Percentiles rank a stretch among this genome's conserved stretches.
These are phyloP conservation scores for Trametopsis cervina DNA, from an alignment of 768 basidiomycete species.

Conservation along the genomic window DNA sequence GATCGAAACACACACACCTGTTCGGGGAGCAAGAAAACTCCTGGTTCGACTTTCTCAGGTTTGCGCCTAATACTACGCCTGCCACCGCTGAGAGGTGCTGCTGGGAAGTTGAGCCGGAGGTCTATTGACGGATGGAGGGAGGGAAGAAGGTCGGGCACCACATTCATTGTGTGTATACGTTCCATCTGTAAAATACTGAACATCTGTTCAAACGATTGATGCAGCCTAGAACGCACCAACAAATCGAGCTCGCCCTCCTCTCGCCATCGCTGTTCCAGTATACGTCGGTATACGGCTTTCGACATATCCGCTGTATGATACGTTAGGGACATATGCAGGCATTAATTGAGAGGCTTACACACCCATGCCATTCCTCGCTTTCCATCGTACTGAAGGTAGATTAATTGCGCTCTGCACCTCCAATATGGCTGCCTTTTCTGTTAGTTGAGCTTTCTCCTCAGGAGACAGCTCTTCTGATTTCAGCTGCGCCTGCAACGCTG, in stretches of 20 bases:
- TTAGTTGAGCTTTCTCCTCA: slow-evolving; percentile 34
- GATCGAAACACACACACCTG: slow-evolving; percentile 41
- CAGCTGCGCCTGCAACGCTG: slow-evolving; percentile 18
- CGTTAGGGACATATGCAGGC: background rate
- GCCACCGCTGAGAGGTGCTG: slow-evolving; percentile 23
- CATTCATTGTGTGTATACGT: slow-evolving; percentile 83
- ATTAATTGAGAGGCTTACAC: slow-evolving; percentile 21
- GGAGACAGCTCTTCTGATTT: slow-evolving; percentile 26
- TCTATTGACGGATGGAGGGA: slow-evolving; percentile 67
- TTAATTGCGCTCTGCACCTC: slow-evolving; percentile 81
- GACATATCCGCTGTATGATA: slow-evolving; percentile 50
- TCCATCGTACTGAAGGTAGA: slow-evolving; percentile 77
- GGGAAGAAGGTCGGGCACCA: slow-evolving; percentile 83
- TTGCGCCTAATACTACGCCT: slow-evolving; percentile 20
- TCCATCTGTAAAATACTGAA: slow-evolving; percentile 63
- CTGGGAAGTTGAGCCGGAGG: slow-evolving; percentile 57
- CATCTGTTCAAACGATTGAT: background rate
- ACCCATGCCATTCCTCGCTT: slow-evolving; percentile 75
- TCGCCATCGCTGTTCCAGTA: slow-evolving; percentile 81
- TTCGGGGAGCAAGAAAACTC: slow-evolving; percentile 55
- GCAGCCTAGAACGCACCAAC: slow-evolving; percentile 43
- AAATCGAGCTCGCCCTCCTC: slow-evolving; percentile 79
- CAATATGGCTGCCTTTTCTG: slow-evolving; percentile 49
- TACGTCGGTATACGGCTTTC: slow-evolving; percentile 66
- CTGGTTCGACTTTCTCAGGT: slow-evolving; percentile 56